Evolutionary conservation across 1,284 basidiomycete species (phyloP), one percentile per base, ranked within the genome.

Genomic region (Austroboletus olivaceoglutinosus): DNA sequence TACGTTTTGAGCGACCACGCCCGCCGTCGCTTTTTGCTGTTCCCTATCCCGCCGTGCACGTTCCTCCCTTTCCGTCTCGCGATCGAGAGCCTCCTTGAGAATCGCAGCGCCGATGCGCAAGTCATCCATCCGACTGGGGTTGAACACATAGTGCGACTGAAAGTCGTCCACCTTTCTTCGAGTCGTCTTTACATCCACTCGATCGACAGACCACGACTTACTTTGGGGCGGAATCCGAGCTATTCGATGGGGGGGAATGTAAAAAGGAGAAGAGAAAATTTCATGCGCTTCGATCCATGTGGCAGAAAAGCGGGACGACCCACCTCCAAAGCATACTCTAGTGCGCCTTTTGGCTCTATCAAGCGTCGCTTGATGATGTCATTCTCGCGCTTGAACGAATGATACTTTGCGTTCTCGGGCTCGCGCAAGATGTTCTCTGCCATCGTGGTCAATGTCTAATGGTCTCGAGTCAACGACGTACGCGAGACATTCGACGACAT

Each of bases 321-420:
- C 30, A 89, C 89, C 62, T 79, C 86, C 41, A 88, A 75, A 4
- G 85, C 86, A 70, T 86, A 91, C 64, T 91, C 89, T 37, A 91
- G 69, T 0, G 86, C 76, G 2, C 89, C 89, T 62, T 84, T 88
- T 1, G 80, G 78, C 29, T 77, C 69, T n/a, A 80, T 69, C 27
- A 89, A 63, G 47, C 79, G 68, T 16, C 75, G 70, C 69, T 85
- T 84, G 69, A 89, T 86, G n/a, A 73, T 73, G 37, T 63, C 63
- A 58, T 91, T 91, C 18, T 86, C 89, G 5, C 80, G 74, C 69
- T 89, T 91, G 75, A 91, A 88, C 56, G 75, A 74, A 51, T 77
- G 78, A 58, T 76, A 91, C 67, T 85, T 89, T 15, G 74, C 71
- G 56, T 91, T 86, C 7, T 81, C 76, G 5, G 87, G 86, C 51